phyloP scores from a whole-genome alignment of 108 stramenopile genomes.

The Cyclotella choctawhatcheeana region DNA sequence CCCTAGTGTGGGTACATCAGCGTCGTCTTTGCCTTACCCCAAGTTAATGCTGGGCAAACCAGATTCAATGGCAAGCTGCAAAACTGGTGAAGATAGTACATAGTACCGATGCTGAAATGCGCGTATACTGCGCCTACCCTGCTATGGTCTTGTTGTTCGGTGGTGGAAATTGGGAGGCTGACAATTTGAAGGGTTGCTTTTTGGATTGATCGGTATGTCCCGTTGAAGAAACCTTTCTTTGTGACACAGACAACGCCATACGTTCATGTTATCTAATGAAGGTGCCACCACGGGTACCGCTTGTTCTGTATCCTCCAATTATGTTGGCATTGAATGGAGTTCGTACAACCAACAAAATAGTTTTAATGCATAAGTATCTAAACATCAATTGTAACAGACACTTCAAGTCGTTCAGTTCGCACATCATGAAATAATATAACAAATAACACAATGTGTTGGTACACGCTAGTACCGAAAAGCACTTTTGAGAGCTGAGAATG shows the following conservation, averaged over 20 bases:
- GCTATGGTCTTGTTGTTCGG: slow-evolving; percentile 93
- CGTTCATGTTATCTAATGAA: no score
- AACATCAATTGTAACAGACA: no score
- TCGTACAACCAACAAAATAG: no score
- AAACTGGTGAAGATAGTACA: slow-evolving; percentile 77
- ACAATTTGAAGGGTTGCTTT: slow-evolving; percentile 82
- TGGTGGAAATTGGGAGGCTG: slow-evolving; percentile 80
- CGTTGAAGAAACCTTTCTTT: slow-evolving; percentile 83
- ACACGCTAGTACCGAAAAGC: no score
- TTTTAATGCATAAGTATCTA: no score
- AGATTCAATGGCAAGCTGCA: slow-evolving; percentile 73
- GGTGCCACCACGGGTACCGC: no score
- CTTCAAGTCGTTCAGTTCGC: no score
- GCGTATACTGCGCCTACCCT: slow-evolving; percentile 98
- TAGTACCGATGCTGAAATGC: slow-evolving; percentile 96
- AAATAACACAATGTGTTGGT: no score
- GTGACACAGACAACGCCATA: slow-evolving; percentile 95
- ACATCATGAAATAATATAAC: no score
- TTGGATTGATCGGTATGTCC: slow-evolving; percentile 67
- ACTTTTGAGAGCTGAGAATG: no score
- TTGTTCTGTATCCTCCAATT: no score
- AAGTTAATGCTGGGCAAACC: slow-evolving; percentile 51
- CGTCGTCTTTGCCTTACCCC: slow-evolving; percentile 24
- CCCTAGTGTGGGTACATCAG: slow-evolving; percentile 17
- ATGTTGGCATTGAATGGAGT: no score